Evolutionary conservation across 164 flowering plant species (phyloP), one percentile per base, ranked within the genome.

Genomic region (Cinnamomum chago): DNA sequence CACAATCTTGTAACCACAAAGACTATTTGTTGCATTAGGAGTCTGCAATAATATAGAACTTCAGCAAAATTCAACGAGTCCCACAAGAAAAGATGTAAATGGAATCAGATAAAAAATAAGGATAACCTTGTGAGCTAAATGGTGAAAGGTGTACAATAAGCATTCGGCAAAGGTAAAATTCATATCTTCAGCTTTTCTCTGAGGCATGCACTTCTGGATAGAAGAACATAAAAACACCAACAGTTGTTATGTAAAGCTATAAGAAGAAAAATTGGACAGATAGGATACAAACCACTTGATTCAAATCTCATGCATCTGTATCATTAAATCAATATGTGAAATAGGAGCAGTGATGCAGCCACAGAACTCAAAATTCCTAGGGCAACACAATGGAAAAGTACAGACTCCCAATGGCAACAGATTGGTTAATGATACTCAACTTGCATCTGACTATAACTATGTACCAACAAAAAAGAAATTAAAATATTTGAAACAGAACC

Each of bases 1-100:
- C 70, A 95, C 98, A 79, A 95, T 93, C 83, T 92, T 95, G 88
- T 92, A 93, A 65, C 98, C 98, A 81, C 98, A 92, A 51, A 93
- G 83, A 81, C 99, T 88, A 76, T 95, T 95, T 64, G 98, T 92
- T 50, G 98, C 95, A 88, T 95, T 95, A 60, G 99, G 99, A 76
- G 92, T 92, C 99, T 95, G 82, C 66, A 62, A 3, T 25, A 72
- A 72, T 67, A 9, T 69, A 72, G 40, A 47, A 67, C 28, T 7
- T 69, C 60, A 72, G 66, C 28, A 71, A 73, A 70, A 50, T 67
- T 67, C 70, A 70, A 62, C 30, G 71, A 23, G 30, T 62, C 68
- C 68, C 25, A 71, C 20, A 15, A 33, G 50, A 69, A 27, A 69
- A 40, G 47, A 40, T 40, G 47, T 40, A 40, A 40, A 40, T 27